These are phyloP conservation scores for Mortierella sp. DNA, from an alignment of 371 early-diverging fungal genomes.

Conservation along the genomic window DNA sequence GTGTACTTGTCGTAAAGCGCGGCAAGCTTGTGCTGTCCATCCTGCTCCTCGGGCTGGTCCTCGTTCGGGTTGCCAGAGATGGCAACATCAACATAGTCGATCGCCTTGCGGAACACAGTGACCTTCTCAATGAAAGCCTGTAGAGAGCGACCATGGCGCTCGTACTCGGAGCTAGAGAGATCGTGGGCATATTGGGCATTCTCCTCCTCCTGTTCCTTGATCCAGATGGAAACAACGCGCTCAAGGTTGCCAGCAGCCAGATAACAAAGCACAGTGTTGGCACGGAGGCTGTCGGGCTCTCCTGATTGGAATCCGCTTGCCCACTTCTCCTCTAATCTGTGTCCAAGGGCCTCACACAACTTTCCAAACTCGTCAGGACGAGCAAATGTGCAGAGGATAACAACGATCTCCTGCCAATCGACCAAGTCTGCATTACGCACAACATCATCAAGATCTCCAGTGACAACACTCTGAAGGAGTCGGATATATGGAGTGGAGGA, in stretches of 20 bases:
- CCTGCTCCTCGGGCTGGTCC: slow-evolving; percentile 43
- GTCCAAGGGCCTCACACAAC: slow-evolving; percentile 77
- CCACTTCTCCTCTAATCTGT: slow-evolving; percentile 69
- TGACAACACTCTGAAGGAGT: slow-evolving; percentile 81
- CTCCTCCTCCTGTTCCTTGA: slow-evolving; percentile 60
- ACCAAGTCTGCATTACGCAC: slow-evolving; percentile 79
- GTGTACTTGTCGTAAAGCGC: slow-evolving; percentile 86
- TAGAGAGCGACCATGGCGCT: slow-evolving; percentile 64
- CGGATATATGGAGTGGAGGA: slow-evolving; percentile 81
- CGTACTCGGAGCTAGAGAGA: slow-evolving; percentile 52
- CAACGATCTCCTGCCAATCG: slow-evolving; percentile 94
- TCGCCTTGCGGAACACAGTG: slow-evolving; percentile 90
- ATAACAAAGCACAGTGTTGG: slow-evolving; percentile 89
- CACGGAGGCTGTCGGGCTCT: slow-evolving; percentile 44
- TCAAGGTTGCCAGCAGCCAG: slow-evolving; percentile 90
- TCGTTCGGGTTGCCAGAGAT: slow-evolving; percentile 57
- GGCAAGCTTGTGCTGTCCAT: slow-evolving; percentile 61
- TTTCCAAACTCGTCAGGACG: slow-evolving; percentile 77
- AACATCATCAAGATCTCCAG: slow-evolving; percentile 84
- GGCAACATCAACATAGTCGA: slow-evolving; percentile 79
- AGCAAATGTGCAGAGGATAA: slow-evolving; percentile 93
- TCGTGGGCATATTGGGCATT: slow-evolving; percentile 26
- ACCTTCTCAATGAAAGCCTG: slow-evolving; percentile 92
- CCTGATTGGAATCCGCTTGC: slow-evolving; percentile 40
- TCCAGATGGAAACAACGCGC: slow-evolving; percentile 90